A percentile compares a stretch with the other conserved stretches of the same genome.
These are phyloP conservation scores for Macrolepiota albuminosa DNA, from an alignment of 768 basidiomycete genomes.

Conservation along the genomic window DNA sequence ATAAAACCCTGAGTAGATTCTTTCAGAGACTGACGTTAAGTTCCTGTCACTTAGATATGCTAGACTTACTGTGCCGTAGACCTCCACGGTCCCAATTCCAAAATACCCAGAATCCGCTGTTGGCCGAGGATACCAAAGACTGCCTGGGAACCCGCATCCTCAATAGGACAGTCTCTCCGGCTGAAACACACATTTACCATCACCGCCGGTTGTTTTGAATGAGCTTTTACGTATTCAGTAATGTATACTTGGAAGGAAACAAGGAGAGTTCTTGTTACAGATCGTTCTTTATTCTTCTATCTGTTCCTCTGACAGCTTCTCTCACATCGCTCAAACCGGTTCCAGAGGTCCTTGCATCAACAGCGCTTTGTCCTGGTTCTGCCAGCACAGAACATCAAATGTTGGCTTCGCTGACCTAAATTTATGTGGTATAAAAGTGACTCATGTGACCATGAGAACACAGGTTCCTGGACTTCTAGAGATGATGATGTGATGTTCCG, in stretches of 20 bases:
- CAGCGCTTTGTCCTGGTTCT: neutral
- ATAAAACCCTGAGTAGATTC: too few species aligned
- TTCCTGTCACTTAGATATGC: too few species aligned
- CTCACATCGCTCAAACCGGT: neutral
- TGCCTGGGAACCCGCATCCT: too few species aligned
- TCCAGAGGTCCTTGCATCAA: neutral
- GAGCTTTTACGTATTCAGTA: neutral
- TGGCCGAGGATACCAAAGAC: too few species aligned
- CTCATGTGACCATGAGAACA: neutral
- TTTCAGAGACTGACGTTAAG: too few species aligned
- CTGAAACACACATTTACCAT: neutral
- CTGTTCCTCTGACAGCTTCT: neutral
- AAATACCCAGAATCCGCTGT: too few species aligned
- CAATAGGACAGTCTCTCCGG: too few species aligned
- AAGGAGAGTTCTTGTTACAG: neutral
- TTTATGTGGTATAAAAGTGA: neutral
- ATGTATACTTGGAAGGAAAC: neutral
- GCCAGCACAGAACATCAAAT: neutral
- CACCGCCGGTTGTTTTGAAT: neutral
- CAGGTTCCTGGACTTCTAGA: neutral
- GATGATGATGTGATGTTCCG: neutral
- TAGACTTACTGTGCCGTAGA: too few species aligned
- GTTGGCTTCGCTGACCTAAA: neutral
- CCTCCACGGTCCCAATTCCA: too few species aligned
- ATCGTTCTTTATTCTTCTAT: neutral